Percentiles rank a stretch among this genome's conserved stretches.
Conservation (phyloP, 208 protist species). For the Leishmania lainsoni region DNA sequence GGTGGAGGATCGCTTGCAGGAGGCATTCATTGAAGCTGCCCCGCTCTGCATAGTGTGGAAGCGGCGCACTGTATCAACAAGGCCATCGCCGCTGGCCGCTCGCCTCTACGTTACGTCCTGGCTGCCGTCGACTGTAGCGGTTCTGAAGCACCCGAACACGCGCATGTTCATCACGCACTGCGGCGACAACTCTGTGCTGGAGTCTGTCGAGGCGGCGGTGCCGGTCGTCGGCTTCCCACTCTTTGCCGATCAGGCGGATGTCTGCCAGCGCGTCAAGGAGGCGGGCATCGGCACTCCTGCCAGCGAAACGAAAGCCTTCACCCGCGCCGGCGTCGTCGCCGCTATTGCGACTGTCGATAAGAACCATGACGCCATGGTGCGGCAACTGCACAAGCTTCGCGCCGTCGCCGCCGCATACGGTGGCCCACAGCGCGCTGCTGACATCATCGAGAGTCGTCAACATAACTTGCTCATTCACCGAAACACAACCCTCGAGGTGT, state of each 20-base stretch:
- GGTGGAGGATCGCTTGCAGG: conserved; percentile 24
- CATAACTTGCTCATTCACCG: conserved; percentile 47
- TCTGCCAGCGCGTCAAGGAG: conserved; percentile 59
- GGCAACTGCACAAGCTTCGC: conserved; percentile 31
- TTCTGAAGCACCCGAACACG: conserved; percentile 53
- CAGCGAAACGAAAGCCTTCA: conserved; percentile 36
- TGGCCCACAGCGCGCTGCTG: conserved; percentile 42
- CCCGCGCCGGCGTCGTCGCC: conserved; percentile 26
- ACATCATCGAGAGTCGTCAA: conserved; percentile 51
- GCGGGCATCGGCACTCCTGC: conserved; percentile 39
- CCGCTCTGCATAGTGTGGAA: conserved; percentile 67
- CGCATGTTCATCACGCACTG: conserved; percentile 53
- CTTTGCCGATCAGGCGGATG: conserved; percentile 58
- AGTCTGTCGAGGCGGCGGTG: conserved; percentile 44
- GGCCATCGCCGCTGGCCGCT: background rate
- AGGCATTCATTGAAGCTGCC: conserved; percentile 26
- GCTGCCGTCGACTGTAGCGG: conserved; percentile 35
- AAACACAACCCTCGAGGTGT: conserved; percentile 36
- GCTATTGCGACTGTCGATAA: conserved; percentile 25
- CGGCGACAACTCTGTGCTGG: conserved; percentile 49
- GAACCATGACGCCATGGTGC: conserved; percentile 7
- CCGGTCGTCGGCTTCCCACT: conserved; percentile 53
- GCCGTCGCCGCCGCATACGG: conserved; percentile 34
- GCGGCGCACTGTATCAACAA: background rate
- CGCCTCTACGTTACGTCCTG: conserved; percentile 29